Percentiles rank a stretch among this genome's conserved stretches.
Conservation (phyloP, 1,284 basidiomycete genomes). For the Cryptococcus neoformans region DNA sequence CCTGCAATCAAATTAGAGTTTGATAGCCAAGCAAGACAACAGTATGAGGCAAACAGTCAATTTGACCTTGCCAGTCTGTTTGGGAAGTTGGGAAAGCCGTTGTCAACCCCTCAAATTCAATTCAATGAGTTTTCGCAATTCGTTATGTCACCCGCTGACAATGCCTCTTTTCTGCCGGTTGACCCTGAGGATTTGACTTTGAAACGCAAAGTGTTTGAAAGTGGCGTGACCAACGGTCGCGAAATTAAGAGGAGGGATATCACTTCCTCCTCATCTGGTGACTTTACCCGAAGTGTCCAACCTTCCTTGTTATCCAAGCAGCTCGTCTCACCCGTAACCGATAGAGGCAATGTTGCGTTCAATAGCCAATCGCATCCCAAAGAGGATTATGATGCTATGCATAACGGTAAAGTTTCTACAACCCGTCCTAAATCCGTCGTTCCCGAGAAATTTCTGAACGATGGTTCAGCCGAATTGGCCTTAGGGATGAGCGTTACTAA, state of each 20-base stretch:
- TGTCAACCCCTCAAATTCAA: neutral
- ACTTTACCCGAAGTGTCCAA: neutral
- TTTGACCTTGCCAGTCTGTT: neutral
- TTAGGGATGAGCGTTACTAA: conserved; percentile 25
- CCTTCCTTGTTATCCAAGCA: no score
- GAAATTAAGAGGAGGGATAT: neutral
- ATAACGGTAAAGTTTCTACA: conserved; percentile 10
- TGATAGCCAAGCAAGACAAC: no score
- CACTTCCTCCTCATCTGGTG: neutral
- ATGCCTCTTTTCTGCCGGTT: neutral
- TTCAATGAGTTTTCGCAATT: neutral
- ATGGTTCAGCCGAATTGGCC: conserved; percentile 25
- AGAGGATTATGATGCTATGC: neutral
- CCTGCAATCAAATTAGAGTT: no score
- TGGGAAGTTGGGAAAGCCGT: neutral
- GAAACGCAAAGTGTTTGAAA: neutral
- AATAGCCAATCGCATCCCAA: neutral
- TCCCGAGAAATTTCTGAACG: conserved; percentile 32
- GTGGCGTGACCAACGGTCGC: neutral
- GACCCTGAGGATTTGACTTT: neutral
- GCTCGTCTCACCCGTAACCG: neutral
- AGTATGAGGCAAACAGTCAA: neutral
- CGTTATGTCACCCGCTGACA: neutral
- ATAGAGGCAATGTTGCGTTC: neutral
- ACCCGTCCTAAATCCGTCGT: conserved; percentile 33